Base-by-base conservation (phyloP, 2,329 filamentous ascomycete genomes). In the Exophiala xenobiotica region DNA sequence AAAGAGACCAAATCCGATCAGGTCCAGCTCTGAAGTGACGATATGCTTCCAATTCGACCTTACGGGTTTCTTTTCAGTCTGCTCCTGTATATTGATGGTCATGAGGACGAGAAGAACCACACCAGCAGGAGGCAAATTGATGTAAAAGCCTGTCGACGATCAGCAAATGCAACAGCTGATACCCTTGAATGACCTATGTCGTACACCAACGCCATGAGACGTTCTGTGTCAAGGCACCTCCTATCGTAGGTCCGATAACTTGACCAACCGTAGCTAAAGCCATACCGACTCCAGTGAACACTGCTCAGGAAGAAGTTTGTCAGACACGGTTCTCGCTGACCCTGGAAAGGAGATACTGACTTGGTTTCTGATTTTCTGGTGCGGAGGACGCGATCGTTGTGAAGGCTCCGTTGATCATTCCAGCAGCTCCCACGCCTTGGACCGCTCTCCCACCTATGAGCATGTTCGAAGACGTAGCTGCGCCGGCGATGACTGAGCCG, bases 1-100 rank as follows among this genome's bases (percentile, higher is more conserved):
- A 57, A 86, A 79, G 64, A 83, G 76, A n/a, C 78, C 62, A 11
- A 79, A 82, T 14, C 82, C 82, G 1, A 83, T 62, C 1, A 79
- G 78, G 49, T 85, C 81, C 45, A 84, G 62, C 27, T 63, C 59
- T 16, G 55, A 38, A n/a, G 38, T 49, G 19, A 56, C 4, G 18
- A 26, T 22, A 61, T 23, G 35, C 61, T 56, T 33, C 60, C 46
- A 31, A 40, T 49, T 42, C 51, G 19, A n/a, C 12, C 51, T 26
- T 7, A 51, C 33, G 1, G 47, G 48, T 9, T 48, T 22, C 24
- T 54, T 57, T 22, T 51, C 45, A n/a, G 24, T 46, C 31, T 54
- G 51, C 35, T 57, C 52, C 2, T 47, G 51, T 35, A 57, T 47
- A 3, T 31, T 14, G 48, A 57, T 33, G 12, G 29, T 43, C 9